Evolutionary conservation across 805 yeast genomes (phyloP).

Genomic region (Nakazawaea holstii): DNA sequence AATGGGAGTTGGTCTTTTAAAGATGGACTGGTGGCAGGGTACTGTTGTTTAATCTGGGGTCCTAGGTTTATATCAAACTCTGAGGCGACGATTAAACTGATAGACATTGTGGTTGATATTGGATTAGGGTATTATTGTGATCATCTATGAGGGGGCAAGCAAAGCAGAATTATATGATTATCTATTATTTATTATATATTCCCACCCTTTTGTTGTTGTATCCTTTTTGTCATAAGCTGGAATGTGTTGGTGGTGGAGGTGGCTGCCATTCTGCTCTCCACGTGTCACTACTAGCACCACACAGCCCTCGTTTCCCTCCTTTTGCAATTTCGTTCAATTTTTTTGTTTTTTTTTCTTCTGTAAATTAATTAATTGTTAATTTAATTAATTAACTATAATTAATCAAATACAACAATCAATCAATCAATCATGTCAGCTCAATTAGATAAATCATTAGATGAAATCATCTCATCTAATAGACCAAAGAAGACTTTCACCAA

Average conservation of each 20-base stretch:
- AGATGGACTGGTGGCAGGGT: constrained; percentile 40
- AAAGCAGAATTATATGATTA: no score
- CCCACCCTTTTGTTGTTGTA: neutral
- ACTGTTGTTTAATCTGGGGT: constrained; percentile 55
- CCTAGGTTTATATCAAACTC: constrained; percentile 81
- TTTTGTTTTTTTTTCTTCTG: neutral
- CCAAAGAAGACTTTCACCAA: constrained; percentile 17
- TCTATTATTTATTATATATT: no score
- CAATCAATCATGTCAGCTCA: constrained; percentile 56
- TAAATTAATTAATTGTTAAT: neutral
- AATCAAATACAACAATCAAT: neutral
- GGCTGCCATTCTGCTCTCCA: neutral
- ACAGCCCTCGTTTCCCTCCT: no score
- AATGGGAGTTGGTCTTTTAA: constrained; percentile 26
- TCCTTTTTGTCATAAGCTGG: neutral
- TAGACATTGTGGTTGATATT: neutral
- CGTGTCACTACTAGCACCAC: neutral
- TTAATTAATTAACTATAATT: neutral
- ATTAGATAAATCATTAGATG: constrained; percentile 92
- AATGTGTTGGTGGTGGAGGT: neutral
- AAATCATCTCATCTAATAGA: constrained; percentile 64
- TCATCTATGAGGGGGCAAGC: no score
- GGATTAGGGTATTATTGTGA: neutral
- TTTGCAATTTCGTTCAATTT: neutral
- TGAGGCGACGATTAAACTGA: constrained; percentile 43